A percentile compares a stretch with the other conserved stretches of the same genome.
phyloP scores from a whole-genome alignment of 2,329 filamentous ascomycete species.

The Aspergillus spinulosporus region DNA sequence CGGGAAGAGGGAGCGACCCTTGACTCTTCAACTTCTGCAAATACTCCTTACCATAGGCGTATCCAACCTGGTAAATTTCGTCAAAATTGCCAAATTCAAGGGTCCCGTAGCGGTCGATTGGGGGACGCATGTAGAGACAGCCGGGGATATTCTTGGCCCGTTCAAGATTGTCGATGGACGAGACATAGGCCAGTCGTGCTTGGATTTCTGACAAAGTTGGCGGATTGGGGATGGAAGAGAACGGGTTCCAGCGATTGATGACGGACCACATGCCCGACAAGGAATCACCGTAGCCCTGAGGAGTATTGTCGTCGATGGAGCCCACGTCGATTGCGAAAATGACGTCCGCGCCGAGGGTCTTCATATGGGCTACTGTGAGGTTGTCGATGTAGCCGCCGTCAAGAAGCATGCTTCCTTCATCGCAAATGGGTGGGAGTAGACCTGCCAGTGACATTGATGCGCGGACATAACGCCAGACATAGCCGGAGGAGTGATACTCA shows the following conservation, averaged over 20 bases:
- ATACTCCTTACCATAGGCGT: conserved; percentile 79
- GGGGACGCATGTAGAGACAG: conserved; percentile 94
- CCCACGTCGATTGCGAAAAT: conserved; percentile 97
- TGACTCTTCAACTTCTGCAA: conserved; percentile 74
- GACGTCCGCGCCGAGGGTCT: conserved; percentile 83
- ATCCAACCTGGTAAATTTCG: conserved; percentile 89
- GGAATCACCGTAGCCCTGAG: conserved; percentile 90
- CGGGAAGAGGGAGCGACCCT: conserved; percentile 69
- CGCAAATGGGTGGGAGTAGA: conserved; percentile 86
- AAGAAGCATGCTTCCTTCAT: conserved; percentile 94
- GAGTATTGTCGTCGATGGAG: conserved; percentile 84
- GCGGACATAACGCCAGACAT: conserved; percentile 95
- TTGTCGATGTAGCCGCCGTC: conserved; percentile 98
- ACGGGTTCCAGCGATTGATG: conserved; percentile 94
- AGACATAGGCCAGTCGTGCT: conserved; percentile 89
- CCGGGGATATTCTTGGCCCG: conserved; percentile 87
- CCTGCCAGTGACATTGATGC: conserved; percentile 97
- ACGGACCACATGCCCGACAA: conserved; percentile 94
- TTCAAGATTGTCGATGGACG: conserved; percentile 89
- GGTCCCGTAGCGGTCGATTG: conserved; percentile 89
- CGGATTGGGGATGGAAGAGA: conserved; percentile 83
- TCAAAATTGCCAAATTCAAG: conserved; percentile 97
- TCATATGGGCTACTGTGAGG: conserved; percentile 95
- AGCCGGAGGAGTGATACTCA: conserved; percentile 93
- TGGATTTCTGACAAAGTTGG: conserved; percentile 96